These are phyloP conservation scores for Chlorella sp. DNA, from an alignment of 139 green algal species.

Conservation along the genomic window DNA sequence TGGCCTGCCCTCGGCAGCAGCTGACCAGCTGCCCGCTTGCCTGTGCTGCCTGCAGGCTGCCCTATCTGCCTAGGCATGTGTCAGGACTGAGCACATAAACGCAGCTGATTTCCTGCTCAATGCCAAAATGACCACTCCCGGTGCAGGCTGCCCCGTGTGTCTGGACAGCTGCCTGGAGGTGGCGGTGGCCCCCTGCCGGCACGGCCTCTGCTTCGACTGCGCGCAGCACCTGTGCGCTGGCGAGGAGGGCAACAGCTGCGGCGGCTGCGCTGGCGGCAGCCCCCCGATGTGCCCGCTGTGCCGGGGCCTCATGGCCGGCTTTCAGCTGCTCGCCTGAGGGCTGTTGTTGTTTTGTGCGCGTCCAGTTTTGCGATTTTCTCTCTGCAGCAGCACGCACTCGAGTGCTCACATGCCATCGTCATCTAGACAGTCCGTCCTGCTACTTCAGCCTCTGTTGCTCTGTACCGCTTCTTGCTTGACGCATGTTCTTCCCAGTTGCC, in stretches of 20 bases:
- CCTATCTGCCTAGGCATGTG: too few species aligned
- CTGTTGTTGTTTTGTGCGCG: too few species aligned
- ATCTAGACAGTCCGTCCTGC: too few species aligned
- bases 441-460: too few species aligned
- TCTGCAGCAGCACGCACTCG: too few species aligned
- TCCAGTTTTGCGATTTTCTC: too few species aligned
- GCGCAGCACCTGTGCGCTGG: slow-evolving; percentile 4
- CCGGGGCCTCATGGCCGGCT: slow-evolving; percentile 15
- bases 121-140: too few species aligned
- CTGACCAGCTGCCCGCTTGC: background rate
- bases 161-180: background rate
- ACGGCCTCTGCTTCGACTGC: slow-evolving; percentile 31
- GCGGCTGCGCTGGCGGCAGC: background rate
- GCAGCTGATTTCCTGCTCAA: too few species aligned
- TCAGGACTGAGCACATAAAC: background rate
- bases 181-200: background rate
- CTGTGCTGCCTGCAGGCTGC: background rate
- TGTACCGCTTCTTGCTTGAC: too few species aligned
- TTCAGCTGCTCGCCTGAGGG: background rate
- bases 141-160: slow-evolving; percentile 23
- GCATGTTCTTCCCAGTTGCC: too few species aligned
- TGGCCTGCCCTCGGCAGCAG: background rate
- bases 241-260: background rate
- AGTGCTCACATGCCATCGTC: too few species aligned
- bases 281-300: slow-evolving; percentile 32